Conservation (phyloP, 2,329 filamentous ascomycete species). For the Botryotinia narcissicola region DNA sequence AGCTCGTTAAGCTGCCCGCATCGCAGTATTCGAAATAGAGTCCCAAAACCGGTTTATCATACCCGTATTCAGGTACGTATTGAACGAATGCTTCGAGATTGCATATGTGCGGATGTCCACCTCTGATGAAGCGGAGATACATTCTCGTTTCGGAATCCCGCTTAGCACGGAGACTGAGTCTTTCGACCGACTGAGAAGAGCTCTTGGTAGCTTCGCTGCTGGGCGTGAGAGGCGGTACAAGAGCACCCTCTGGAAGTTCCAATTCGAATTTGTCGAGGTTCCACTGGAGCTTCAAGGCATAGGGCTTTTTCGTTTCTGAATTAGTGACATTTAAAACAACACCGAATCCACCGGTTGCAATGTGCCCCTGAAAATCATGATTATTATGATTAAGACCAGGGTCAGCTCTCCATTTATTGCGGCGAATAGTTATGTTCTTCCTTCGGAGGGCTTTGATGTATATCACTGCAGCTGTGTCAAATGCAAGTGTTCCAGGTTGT, state of each 20-base stretch:
- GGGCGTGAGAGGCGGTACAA: background rate
- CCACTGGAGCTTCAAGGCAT: constrained; percentile 11
- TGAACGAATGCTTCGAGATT: constrained; percentile 13
- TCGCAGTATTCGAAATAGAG: constrained; percentile 16
- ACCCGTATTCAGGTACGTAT: background rate
- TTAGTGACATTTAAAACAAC: background rate
- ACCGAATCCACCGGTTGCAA: background rate
- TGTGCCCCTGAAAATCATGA: background rate
- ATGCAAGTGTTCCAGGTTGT: background rate
- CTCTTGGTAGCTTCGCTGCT: constrained; percentile 4
- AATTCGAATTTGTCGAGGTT: background rate
- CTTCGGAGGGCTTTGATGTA: background rate
- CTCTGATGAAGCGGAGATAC: constrained; percentile 4
- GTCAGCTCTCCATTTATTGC: constrained; percentile 9
- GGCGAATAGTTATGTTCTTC: background rate
- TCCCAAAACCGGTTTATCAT: background rate
- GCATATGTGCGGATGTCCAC: constrained; percentile 6
- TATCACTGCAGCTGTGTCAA: background rate
- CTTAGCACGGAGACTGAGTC: constrained; percentile 3
- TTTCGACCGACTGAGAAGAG: background rate
- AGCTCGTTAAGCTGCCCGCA: background rate
- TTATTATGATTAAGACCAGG: background rate
- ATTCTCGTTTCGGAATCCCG: background rate
- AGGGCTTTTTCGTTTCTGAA: background rate
- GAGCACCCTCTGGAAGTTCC: background rate